These are phyloP conservation scores for Phytophthora hybrid DNA, from an alignment of 352 stramenopile genomes.

Conservation along the genomic window DNA sequence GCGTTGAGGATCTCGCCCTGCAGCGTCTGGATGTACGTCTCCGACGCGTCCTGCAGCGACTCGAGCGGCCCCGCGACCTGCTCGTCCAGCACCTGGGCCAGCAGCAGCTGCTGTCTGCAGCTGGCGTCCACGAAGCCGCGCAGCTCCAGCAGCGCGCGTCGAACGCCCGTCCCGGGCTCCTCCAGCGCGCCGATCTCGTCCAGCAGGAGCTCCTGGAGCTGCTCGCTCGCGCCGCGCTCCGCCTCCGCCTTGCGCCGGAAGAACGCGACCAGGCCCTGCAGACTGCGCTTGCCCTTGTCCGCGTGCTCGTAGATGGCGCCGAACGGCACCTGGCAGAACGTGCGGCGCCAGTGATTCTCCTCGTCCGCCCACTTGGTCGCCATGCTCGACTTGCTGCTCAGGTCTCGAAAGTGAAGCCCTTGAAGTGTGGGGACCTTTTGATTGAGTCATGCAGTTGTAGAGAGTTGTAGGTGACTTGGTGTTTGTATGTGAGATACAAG, in stretches of 20 bases:
- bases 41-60: slow-evolving; percentile 78
- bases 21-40: slow-evolving; percentile 83
- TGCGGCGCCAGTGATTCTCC: slow-evolving; percentile 89
- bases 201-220: slow-evolving; percentile 63
- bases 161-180: slow-evolving; percentile 71
- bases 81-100: slow-evolving; percentile 84
- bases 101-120: slow-evolving; percentile 73
- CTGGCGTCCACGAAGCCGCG: slow-evolving; percentile 68
- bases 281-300: slow-evolving; percentile 78
- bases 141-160: slow-evolving; percentile 66
- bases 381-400: slow-evolving; percentile 16
- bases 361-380: slow-evolving; percentile 49
- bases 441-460: neutral
- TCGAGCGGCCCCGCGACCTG: slow-evolving; percentile 82
- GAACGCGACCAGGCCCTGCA: slow-evolving; percentile 77
- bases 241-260: slow-evolving; percentile 72
- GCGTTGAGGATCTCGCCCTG: slow-evolving; percentile 80
- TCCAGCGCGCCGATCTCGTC: slow-evolving; percentile 70
- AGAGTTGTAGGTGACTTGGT: neutral
- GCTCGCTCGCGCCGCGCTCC: slow-evolving; percentile 67
- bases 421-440: slow-evolving; percentile 14
- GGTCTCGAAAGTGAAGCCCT: slow-evolving; percentile 10
- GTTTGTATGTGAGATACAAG: slow-evolving; percentile 5
- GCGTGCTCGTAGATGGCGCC: slow-evolving; percentile 82
- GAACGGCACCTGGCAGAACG: slow-evolving; percentile 89